Conservation (phyloP, 768 basidiomycete genomes). For the Naganishia vaughanmartiniae region DNA sequence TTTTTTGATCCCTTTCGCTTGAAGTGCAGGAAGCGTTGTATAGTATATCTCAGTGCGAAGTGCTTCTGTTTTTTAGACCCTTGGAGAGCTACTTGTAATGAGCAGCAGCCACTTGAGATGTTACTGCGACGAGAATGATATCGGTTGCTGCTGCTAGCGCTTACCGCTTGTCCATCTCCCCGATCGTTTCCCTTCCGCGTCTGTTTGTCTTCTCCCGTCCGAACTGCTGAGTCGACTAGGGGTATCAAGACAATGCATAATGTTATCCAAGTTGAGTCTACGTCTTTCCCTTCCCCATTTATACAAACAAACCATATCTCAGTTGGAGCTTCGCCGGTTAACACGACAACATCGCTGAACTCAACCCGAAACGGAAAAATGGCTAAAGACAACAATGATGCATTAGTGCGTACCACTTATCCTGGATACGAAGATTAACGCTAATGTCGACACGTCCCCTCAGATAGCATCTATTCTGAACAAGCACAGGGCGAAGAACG, state of each 20-base stretch:
- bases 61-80: too few relatives aligned
- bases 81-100: not conserved
- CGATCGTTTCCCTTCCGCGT: not conserved
- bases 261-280: not conserved
- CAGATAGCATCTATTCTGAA: slow-evolving; percentile 21
- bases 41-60: too few relatives aligned
- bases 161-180: not conserved
- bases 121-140: not conserved
- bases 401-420: not conserved
- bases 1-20: not conserved
- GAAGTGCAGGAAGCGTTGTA: too few relatives aligned
- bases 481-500: slow-evolving; percentile 22
- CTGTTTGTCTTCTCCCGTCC: not conserved
- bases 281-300: not conserved
- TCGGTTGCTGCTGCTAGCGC: not conserved
- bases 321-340: not conserved
- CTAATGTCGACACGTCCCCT: not conserved
- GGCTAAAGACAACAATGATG: slow-evolving; percentile 25
- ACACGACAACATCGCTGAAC: not conserved
- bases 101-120: not conserved
- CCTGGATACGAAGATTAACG: not conserved
- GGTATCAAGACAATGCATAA: not conserved
- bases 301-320: not conserved
- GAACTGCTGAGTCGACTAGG: not conserved
- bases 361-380: slow-evolving; percentile 8